Evolutionary conservation across 208 protist species (phyloP).

Genomic region (Lotmaria passim): DNA sequence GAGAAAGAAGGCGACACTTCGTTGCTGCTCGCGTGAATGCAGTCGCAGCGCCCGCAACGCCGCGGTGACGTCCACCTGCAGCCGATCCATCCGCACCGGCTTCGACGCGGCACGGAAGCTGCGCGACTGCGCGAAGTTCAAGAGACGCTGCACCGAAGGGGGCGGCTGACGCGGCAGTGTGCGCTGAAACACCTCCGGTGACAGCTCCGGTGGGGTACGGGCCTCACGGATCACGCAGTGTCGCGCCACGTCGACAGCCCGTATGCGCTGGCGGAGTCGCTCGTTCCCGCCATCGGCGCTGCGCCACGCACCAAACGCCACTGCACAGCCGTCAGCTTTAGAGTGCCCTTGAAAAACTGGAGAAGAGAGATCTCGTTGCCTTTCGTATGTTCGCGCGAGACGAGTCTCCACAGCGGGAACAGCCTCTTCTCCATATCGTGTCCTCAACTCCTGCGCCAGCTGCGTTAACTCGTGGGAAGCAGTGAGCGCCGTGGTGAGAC

Average conservation of each 20-base stretch:
- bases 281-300: slow-evolving; percentile 2
- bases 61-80: not conserved
- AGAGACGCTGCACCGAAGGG: slow-evolving; percentile 1
- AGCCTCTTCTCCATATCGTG: not conserved
- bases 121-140: slow-evolving; percentile 1
- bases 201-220: slow-evolving; percentile 33
- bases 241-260: slow-evolving; percentile 18
- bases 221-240: slow-evolving; percentile 52
- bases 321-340: not conserved
- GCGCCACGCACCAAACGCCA: slow-evolving; percentile 45
- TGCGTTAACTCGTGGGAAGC: slow-evolving; percentile 5
- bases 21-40: slow-evolving; percentile 12
- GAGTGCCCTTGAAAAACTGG: not conserved
- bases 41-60: slow-evolving; percentile 11
- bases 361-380: not conserved
- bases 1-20: slow-evolving; percentile 15
- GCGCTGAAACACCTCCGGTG: slow-evolving; percentile 35
- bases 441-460: slow-evolving; percentile 30
- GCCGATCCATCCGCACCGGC: not conserved
- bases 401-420: not conserved
- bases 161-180: slow-evolving; percentile 9
- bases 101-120: not conserved
- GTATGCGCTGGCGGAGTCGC: slow-evolving; percentile 1
- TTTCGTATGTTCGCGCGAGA: not conserved
- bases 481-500: not conserved